Base-by-base conservation (phyloP, 768 basidiomycete genomes). In the Pleurotus djamor region DNA sequence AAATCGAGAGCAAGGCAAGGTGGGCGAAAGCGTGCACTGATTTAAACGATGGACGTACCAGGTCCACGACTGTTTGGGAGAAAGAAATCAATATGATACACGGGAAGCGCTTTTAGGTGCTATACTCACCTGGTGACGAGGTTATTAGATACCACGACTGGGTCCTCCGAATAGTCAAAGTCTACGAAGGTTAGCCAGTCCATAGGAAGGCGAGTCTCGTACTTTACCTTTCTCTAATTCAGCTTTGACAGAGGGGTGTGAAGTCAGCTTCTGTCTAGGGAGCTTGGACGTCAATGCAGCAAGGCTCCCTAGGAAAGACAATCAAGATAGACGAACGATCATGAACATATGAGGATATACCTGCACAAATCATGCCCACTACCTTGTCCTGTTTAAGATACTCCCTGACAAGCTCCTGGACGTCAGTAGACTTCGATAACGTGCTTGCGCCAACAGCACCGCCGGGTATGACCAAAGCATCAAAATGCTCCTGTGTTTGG, bases 341-440 rank as follows among this genome's bases (percentile, higher is more conserved):
- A 28, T 28, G 34, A 16, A 21, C 21, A 34, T 47, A 51, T 13
- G 8, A 69, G 21, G 21, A 28, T 79, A 36, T 56, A 87, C 91
- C 91, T 52, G 92, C 92, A 66, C 92, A 94, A 48, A 93, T 91
- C 91, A 93, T 92, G 1, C 85, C 92, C 28, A 94, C 87, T 32
- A 81, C 66, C 66, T 87, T 89, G 12, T 75, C 77, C 28, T 73
- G 63, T 21, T 77, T 68, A 48, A 89, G 67, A 65, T 84, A 92
- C 17, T 76, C 71, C 57, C 78, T 75, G 10, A 93, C 80, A 8
- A 92, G 76, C 0, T 78, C 74, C 67, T 92, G 89, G 1, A 93
- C 88, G 2, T 71, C 74, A 16, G 72, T 64, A 55, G 79, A 84
- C 34, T 75, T 74, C 0, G 91, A 84, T 45, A 94, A 84, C 0